A percentile compares a stretch with the other conserved stretches of the same genome.
phyloP scores from a whole-genome alignment of 2,329 filamentous ascomycete genomes.

The Pseudopyricularia cyperi region DNA sequence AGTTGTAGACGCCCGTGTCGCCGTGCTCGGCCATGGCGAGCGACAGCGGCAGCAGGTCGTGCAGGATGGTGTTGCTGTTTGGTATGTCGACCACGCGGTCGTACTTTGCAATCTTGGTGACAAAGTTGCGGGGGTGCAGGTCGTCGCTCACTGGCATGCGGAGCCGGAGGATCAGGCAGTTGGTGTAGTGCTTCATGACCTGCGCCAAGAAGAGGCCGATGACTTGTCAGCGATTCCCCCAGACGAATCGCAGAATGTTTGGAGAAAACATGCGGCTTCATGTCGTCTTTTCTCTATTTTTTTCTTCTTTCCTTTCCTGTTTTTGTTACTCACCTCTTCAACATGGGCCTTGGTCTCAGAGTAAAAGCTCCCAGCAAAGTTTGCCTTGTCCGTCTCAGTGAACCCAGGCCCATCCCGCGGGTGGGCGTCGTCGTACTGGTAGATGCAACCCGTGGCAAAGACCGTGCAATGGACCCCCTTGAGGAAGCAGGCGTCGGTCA shows the following conservation, averaged over 20 bases:
- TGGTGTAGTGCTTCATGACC: conserved; percentile 49
- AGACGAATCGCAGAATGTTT: too few species aligned
- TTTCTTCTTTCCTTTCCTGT: too few species aligned
- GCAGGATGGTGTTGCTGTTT: conserved; percentile 55
- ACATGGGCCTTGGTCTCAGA: conserved; percentile 53
- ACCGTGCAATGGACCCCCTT: conserved; percentile 50
- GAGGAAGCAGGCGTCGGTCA: conserved; percentile 47
- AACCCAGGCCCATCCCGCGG: conserved; percentile 47
- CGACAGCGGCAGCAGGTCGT: conserved; percentile 48
- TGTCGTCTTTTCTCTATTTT: neutral
- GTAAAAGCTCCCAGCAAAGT: conserved; percentile 57
- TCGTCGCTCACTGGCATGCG: conserved; percentile 60
- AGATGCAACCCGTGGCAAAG: conserved; percentile 56
- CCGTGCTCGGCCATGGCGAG: conserved; percentile 46
- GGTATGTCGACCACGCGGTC: conserved; percentile 53
- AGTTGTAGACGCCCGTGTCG: conserved; percentile 55
- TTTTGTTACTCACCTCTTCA: conserved; percentile 41
- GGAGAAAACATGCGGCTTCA: too few species aligned
- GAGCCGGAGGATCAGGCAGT: conserved; percentile 50
- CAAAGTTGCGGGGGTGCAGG: conserved; percentile 52
- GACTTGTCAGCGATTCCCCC: neutral
- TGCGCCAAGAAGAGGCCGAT: conserved; percentile 12
- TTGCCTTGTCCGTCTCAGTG: conserved; percentile 47
- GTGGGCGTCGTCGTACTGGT: conserved; percentile 48
- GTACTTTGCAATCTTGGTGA: conserved; percentile 56